These are phyloP conservation scores for Cyclotella cryptica DNA, from an alignment of 108 stramenopile species.

Conservation along the genomic window DNA sequence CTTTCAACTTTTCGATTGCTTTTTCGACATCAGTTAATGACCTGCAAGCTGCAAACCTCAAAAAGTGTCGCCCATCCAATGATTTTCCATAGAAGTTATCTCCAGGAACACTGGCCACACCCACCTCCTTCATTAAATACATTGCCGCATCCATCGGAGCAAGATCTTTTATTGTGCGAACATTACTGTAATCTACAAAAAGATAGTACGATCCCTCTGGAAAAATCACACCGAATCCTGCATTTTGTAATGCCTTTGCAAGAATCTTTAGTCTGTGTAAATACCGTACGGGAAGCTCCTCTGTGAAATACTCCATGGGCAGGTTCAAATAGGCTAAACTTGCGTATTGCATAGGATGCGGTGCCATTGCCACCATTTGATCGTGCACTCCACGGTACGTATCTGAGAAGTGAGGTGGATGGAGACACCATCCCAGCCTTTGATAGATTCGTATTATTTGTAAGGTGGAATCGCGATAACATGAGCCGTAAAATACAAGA, in stretches of 20 bases:
- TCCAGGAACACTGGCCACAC: constrained; percentile 79
- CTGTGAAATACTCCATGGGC: constrained; percentile 60
- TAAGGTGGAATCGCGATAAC: background rate
- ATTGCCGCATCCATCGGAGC: constrained; percentile 68
- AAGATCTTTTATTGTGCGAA: constrained; percentile 27
- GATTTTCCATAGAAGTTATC: constrained; percentile 74
- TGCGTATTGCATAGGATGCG: constrained; percentile 78
- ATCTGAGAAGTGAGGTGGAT: constrained; percentile 55
- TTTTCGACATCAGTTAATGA: constrained; percentile 56
- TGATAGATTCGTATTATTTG: constrained; percentile 5
- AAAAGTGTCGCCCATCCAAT: constrained; percentile 40
- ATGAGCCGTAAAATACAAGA: background rate
- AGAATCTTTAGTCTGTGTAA: constrained; percentile 50
- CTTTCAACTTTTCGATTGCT: constrained; percentile 53
- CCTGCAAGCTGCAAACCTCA: constrained; percentile 79
- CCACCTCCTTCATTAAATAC: constrained; percentile 61
- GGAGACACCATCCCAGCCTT: constrained; percentile 73
- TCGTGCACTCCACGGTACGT: constrained; percentile 78
- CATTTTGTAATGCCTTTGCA: constrained; percentile 31
- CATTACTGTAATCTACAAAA: constrained; percentile 63
- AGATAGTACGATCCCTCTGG: constrained; percentile 77
- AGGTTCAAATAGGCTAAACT: constrained; percentile 63
- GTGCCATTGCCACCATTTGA: constrained; percentile 73
- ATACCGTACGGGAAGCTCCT: constrained; percentile 47
- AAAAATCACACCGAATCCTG: constrained; percentile 57